A percentile compares a stretch with the other conserved stretches of the same genome.
Conservation (phyloP, 2,329 filamentous ascomycete genomes). For the Bretziella fagacearum region DNA sequence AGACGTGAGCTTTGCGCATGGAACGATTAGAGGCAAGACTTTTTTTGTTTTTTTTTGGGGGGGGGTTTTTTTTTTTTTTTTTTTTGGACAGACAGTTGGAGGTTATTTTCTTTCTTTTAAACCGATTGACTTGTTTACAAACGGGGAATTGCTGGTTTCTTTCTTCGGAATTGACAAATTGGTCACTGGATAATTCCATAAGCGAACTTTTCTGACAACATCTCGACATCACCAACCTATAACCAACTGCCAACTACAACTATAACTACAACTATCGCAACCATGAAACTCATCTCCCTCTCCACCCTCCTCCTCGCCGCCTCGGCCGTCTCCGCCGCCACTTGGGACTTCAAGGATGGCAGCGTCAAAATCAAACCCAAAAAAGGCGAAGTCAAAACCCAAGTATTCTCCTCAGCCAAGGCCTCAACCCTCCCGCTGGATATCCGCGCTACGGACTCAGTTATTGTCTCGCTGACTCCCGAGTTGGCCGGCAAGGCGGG, state of each 20-base stretch:
- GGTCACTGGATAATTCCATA: too few species aligned
- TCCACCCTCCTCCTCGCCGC: constrained; percentile 30
- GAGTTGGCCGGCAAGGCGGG: constrained; percentile 59
- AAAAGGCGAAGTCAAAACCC: constrained; percentile 35
- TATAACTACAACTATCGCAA: not conserved
- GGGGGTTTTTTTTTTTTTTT: not conserved
- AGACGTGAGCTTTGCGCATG: too few species aligned
- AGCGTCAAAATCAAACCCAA: constrained; percentile 49
- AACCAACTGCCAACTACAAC: not conserved
- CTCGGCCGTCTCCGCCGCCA: constrained; percentile 34
- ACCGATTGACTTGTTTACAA: not conserved
- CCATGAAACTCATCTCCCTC: constrained; percentile 18
- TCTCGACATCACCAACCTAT: not conserved
- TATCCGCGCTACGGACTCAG: constrained; percentile 50
- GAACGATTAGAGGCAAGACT: too few species aligned
- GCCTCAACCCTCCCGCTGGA: constrained; percentile 42
- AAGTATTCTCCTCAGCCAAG: constrained; percentile 32
- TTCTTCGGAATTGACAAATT: too few species aligned
- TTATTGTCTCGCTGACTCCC: constrained; percentile 70
- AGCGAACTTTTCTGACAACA: constrained; percentile 3
- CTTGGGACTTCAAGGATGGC: constrained; percentile 61
- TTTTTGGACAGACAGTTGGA: not conserved
- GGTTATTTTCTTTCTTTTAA: not conserved
- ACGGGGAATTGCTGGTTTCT: constrained; percentile 7
- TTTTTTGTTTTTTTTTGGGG: too few species aligned